Percentiles rank a stretch among this genome's conserved stretches.
Evolutionary conservation across 495 filamentous ascomycete genomes (phyloP).

Genomic region (Tuber calosporum): DNA sequence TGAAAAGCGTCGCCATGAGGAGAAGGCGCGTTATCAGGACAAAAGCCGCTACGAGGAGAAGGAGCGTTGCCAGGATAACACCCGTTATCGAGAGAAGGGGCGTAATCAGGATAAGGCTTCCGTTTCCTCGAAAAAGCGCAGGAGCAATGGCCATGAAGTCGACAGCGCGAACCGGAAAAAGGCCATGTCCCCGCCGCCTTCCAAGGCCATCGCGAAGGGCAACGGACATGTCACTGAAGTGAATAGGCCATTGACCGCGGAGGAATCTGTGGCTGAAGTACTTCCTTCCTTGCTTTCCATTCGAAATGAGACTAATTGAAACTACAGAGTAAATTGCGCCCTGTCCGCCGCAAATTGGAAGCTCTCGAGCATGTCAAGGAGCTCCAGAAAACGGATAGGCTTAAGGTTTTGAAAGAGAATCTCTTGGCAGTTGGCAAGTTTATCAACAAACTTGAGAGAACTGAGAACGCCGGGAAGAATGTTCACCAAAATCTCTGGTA

Average conservation of each 20-base stretch:
- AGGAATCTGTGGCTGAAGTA: conserved; percentile 32
- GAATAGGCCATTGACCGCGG: conserved; percentile 41
- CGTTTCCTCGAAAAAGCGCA: conserved; percentile 8
- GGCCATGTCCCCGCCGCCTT: conserved; percentile 26
- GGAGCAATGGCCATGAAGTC: conserved; percentile 22
- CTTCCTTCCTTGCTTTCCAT: neutral
- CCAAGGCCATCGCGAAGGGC: conserved; percentile 20
- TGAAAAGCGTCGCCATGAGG: conserved; percentile 28
- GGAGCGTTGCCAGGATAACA: conserved; percentile 40
- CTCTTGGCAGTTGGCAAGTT: conserved; percentile 51
- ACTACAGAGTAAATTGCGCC: conserved; percentile 51
- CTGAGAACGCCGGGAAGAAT: conserved; percentile 38
- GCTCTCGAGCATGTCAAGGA: conserved; percentile 59
- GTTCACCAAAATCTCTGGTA: conserved; percentile 40
- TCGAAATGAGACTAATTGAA: conserved; percentile 17
- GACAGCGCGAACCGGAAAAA: conserved; percentile 45
- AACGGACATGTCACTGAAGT: conserved; percentile 33
- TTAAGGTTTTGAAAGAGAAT: conserved; percentile 49
- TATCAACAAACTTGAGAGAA: conserved; percentile 44
- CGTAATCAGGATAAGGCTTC: neutral
- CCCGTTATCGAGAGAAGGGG: conserved; percentile 41
- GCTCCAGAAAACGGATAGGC: conserved; percentile 54
- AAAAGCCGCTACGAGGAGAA: conserved; percentile 41
- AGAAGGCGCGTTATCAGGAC: conserved; percentile 43
- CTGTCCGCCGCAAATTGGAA: conserved; percentile 56